Percentiles rank a stretch among this genome's conserved stretches.
Evolutionary conservation across 805 yeast species (phyloP).

Genomic region (Pichia ethanolica): DNA sequence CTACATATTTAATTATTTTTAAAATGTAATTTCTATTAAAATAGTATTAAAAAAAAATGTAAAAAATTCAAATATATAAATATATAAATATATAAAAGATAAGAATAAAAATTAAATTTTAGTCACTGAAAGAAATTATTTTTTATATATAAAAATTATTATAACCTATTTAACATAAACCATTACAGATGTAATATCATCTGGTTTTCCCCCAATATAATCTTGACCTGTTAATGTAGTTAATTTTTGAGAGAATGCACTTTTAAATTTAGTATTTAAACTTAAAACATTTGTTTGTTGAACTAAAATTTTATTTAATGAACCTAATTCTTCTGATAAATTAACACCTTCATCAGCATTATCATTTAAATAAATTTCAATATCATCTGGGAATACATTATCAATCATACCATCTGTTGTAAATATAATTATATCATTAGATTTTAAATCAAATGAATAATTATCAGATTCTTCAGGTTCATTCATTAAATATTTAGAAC

Average conservation of each 20-base stretch:
- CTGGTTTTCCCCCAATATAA: slow-evolving; percentile 90
- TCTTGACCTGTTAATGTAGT: slow-evolving; percentile 56
- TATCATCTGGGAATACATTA: slow-evolving; percentile 67
- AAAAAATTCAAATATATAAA: not conserved
- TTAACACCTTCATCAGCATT: slow-evolving; percentile 23
- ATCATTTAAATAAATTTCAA: slow-evolving; percentile 60
- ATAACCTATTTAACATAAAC: slow-evolving; percentile 43
- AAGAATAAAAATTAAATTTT: not conserved
- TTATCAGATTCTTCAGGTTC: slow-evolving; percentile 62
- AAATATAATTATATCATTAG: slow-evolving; percentile 70
- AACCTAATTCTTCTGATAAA: slow-evolving; percentile 14
- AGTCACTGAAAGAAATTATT: no score
- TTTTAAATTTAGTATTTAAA: slow-evolving; percentile 63
- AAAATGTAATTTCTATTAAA: no score
- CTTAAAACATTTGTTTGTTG: slow-evolving; percentile 60
- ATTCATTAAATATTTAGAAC: slow-evolving; percentile 63
- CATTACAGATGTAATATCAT: slow-evolving; percentile 81
- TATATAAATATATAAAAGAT: not conserved
- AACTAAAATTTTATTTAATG: slow-evolving; percentile 51
- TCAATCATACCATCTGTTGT: slow-evolving; percentile 95
- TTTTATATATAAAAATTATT: no score
- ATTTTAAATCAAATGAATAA: slow-evolving; percentile 55
- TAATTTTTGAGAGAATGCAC: slow-evolving; percentile 80
- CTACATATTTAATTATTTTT: no score
- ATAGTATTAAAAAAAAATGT: not conserved